These are phyloP conservation scores for Filobasidium uniguttulatum DNA, from an alignment of 1,284 basidiomycete genomes.

Conservation along the genomic window DNA sequence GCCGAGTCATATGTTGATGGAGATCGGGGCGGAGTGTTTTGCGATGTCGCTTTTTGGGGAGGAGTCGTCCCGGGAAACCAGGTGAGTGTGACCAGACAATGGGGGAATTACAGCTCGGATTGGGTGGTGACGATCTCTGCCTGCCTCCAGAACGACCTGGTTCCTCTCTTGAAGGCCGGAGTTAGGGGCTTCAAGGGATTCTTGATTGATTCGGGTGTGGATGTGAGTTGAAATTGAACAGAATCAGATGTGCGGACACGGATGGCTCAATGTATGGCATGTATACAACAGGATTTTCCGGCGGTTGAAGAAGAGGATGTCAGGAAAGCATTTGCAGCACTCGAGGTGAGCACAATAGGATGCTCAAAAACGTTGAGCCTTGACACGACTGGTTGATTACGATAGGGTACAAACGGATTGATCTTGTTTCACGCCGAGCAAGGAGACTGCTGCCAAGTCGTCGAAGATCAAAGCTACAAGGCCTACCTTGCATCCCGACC, in stretches of 20 bases:
- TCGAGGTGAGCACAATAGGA: constrained; percentile 48
- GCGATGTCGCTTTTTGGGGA: constrained; percentile 88
- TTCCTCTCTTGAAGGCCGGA: constrained; percentile 50
- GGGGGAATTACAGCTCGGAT: not conserved
- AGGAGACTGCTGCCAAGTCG: constrained; percentile 36
- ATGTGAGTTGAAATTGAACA: constrained; percentile 43
- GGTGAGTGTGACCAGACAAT: constrained; percentile 31
- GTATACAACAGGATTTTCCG: constrained; percentile 81
- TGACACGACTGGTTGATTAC: not conserved
- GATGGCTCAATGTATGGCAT: no score
- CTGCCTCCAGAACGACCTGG: constrained; percentile 47
- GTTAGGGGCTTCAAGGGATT: constrained; percentile 94
- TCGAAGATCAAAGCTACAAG: constrained; percentile 44
- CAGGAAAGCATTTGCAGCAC: constrained; percentile 51
- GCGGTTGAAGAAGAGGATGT: constrained; percentile 62
- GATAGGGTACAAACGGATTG: constrained; percentile 51
- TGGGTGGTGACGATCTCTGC: not conserved
- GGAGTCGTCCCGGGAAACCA: constrained; percentile 81
- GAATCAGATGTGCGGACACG: not conserved
- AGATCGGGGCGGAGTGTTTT: constrained; percentile 37
- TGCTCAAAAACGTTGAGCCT: not conserved
- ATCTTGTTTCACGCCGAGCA: constrained; percentile 86
- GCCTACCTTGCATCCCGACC: constrained; percentile 78
- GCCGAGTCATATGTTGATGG: constrained; percentile 5
- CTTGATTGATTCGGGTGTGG: constrained; percentile 81